Percentiles rank a stretch among this genome's conserved stretches.
These are phyloP conservation scores for Pseudonitzschia pungens DNA, from an alignment of 108 stramenopile genomes.

Conservation along the genomic window DNA sequence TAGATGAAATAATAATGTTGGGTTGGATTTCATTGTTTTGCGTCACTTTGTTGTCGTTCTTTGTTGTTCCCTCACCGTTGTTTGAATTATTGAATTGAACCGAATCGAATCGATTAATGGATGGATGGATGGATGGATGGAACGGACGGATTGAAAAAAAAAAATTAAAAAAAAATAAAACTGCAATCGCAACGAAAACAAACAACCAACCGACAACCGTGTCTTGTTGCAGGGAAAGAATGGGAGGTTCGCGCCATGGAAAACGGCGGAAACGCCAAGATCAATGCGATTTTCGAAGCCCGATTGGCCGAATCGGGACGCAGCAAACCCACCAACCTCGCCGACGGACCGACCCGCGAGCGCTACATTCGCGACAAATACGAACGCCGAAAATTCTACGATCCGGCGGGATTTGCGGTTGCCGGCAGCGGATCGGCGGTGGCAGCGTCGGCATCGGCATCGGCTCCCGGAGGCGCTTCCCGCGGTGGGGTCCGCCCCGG, in stretches of 20 bases:
- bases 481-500: constrained; percentile 21
- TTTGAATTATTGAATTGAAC: too few relatives aligned
- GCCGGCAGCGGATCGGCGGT: constrained; percentile 21
- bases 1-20: too few relatives aligned
- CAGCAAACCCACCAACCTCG: constrained; percentile 64
- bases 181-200: too few relatives aligned
- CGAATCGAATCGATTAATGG: constrained; percentile 16
- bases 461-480: constrained; percentile 33
- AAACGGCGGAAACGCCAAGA: constrained; percentile 88
- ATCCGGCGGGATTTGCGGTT: constrained; percentile 46
- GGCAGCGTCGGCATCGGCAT: constrained; percentile 18
- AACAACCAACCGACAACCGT: too few relatives aligned
- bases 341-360: constrained; percentile 76
- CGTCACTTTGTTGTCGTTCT: background rate
- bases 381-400: constrained; percentile 87
- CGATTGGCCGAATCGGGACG: constrained; percentile 47
- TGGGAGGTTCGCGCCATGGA: constrained; percentile 90
- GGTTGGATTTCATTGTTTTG: too few relatives aligned
- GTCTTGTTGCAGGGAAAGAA: constrained; percentile 75
- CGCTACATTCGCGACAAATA: constrained; percentile 92
- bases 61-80: too few relatives aligned
- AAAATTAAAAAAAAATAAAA: too few relatives aligned
- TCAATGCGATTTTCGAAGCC: constrained; percentile 87
- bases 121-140: too few relatives aligned
- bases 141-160: too few relatives aligned